These are phyloP conservation scores for Tricholoma sp. DNA, from an alignment of 768 basidiomycete genomes.

Conservation along the genomic window DNA sequence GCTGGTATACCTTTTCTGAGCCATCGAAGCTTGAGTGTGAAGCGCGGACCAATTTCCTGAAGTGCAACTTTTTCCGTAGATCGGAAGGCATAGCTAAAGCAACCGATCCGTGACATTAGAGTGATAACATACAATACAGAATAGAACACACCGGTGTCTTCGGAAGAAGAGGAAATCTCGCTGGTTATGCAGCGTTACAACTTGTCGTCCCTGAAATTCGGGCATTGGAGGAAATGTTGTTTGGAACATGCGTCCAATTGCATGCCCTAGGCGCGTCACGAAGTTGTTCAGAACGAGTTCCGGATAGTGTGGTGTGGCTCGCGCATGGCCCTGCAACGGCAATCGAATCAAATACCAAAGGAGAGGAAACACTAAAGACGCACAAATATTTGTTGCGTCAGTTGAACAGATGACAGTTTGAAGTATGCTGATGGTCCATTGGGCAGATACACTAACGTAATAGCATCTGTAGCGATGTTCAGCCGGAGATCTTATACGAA, in stretches of 20 bases:
- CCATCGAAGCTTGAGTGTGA: slow-evolving; percentile 90
- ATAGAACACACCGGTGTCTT: slow-evolving; percentile 69
- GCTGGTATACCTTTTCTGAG: slow-evolving; percentile 85
- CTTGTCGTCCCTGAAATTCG: slow-evolving; percentile 94
- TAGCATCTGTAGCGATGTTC: slow-evolving; percentile 58
- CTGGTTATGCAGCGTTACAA: slow-evolving; percentile 95
- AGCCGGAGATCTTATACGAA: not conserved
- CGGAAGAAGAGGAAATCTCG: slow-evolving; percentile 98
- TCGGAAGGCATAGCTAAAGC: slow-evolving; percentile 81
- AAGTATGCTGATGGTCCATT: slow-evolving; percentile 94
- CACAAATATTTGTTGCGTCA: slow-evolving; percentile 84
- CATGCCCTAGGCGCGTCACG: slow-evolving; percentile 88
- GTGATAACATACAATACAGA: not conserved
- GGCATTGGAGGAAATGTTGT: slow-evolving; percentile 93
- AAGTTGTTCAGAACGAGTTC: slow-evolving; percentile 95
- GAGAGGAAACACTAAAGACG: slow-evolving; percentile 18
- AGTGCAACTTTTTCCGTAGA: slow-evolving; percentile 86
- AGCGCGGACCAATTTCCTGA: slow-evolving; percentile 97
- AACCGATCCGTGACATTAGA: not conserved
- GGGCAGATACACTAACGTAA: slow-evolving; percentile 88
- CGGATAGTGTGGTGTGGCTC: slow-evolving; percentile 88
- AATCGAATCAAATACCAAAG: not conserved
- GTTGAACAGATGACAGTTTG: slow-evolving; percentile 83
- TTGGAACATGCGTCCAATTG: slow-evolving; percentile 93
- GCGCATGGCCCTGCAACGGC: slow-evolving; percentile 75